Conservation (phyloP, 148 eudicot genomes). For the Heliosperma pusillum region DNA sequence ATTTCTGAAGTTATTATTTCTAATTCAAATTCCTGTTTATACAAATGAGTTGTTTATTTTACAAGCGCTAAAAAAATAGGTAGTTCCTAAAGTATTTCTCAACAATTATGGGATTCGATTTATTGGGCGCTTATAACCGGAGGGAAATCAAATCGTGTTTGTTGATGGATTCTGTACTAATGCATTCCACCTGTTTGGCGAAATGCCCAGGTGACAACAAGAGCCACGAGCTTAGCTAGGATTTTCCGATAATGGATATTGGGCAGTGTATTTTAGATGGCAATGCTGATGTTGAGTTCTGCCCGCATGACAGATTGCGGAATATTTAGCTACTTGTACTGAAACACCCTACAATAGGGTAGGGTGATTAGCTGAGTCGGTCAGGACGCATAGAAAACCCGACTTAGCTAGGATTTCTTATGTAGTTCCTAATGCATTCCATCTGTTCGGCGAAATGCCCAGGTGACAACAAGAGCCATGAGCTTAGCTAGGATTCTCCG, state of each 20-base stretch:
- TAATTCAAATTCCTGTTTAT: no score
- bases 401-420: no score
- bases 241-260: neutral
- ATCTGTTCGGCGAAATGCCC: slow-evolving; percentile 55
- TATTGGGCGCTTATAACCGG: neutral
- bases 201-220: slow-evolving; percentile 35
- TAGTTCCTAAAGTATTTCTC: neutral
- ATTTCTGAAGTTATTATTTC: no score
- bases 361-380: slow-evolving; percentile 55
- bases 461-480: neutral
- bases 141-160: no score
- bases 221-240: neutral
- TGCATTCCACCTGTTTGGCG: slow-evolving; percentile 47
- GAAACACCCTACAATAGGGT: slow-evolving; percentile 75
- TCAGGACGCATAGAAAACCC: slow-evolving; percentile 64
- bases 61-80: no score
- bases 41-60: no score
- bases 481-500: neutral
- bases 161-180: neutral
- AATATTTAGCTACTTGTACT: slow-evolving; percentile 67
- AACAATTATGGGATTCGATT: neutral
- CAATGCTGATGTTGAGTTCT: slow-evolving; percentile 89
- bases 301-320: slow-evolving; percentile 60
- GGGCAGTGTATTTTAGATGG: slow-evolving; percentile 59
- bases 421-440: no score